A percentile compares a stretch with the other conserved stretches of the same genome.
These are phyloP conservation scores for Porphyrellus cyaneotinctus DNA, from an alignment of 768 basidiomycete species.

Conservation along the genomic window DNA sequence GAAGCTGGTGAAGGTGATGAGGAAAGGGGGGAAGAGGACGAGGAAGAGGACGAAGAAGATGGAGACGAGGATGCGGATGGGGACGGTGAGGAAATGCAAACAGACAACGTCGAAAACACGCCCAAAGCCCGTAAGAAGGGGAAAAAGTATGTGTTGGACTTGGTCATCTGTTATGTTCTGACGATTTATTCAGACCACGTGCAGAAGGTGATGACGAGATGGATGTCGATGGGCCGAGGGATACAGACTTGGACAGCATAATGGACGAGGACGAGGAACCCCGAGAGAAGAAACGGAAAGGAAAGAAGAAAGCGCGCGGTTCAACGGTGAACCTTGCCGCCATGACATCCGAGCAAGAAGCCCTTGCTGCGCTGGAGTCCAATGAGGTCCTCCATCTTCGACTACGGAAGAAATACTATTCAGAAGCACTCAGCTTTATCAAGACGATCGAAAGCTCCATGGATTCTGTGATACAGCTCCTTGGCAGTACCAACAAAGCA, in stretches of 20 bases:
- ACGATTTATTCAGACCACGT: conserved; percentile 15
- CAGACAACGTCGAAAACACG: conserved; percentile 20
- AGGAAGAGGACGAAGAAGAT: conserved; percentile 30
- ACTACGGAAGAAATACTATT: conserved; percentile 80
- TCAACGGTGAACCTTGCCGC: conserved; percentile 70
- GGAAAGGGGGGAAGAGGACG: conserved; percentile 34
- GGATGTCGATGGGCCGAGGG: conserved; percentile 50
- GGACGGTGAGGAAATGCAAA: conserved; percentile 32
- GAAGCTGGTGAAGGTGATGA: conserved; percentile 37
- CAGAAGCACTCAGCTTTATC: conserved; percentile 84
- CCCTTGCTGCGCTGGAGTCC: conserved; percentile 63
- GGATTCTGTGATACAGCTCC: conserved; percentile 66
- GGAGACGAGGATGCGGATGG: conserved; percentile 33
- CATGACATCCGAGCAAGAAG: conserved; percentile 66
- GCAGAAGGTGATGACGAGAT: conserved; percentile 45
- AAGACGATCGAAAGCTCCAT: conserved; percentile 61
- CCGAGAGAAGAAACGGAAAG: conserved; percentile 39
- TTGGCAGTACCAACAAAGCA: conserved; percentile 82
- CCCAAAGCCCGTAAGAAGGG: conserved; percentile 30
- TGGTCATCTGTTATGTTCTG: conserved; percentile 2
- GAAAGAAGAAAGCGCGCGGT: conserved; percentile 52
- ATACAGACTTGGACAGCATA: conserved; percentile 33
- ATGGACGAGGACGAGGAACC: conserved; percentile 39
- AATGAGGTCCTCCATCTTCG: conserved; percentile 63
- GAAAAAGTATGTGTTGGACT: conserved; percentile 20